A percentile compares a stretch with the other conserved stretches of the same genome.
Conservation (phyloP, 2,329 filamentous ascomycete genomes). For the Calonectria naviculata region DNA sequence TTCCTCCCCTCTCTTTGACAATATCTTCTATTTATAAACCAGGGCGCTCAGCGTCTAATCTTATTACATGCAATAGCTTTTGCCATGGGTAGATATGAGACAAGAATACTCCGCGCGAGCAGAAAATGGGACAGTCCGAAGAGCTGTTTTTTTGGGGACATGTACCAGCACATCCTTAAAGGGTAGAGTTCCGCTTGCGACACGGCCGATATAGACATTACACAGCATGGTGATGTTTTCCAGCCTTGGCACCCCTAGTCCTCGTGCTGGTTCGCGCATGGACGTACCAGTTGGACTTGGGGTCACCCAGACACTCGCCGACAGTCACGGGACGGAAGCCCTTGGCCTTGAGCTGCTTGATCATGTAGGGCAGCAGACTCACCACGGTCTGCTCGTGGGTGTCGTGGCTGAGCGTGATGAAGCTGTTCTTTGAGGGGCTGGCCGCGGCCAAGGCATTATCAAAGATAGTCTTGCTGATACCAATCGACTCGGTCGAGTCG, state of each 20-base stretch:
- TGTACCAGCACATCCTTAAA: too few species aligned
- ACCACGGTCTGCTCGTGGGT: slow-evolving; percentile 57
- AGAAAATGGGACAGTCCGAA: too few species aligned
- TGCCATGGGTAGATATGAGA: too few species aligned
- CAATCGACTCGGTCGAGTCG: slow-evolving; percentile 59
- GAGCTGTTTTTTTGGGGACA: too few species aligned
- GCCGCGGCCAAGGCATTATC: slow-evolving; percentile 48
- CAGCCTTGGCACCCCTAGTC: slow-evolving; percentile 23
- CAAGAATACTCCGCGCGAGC: too few species aligned
- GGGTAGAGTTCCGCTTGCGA: too few species aligned
- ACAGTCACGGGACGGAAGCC: slow-evolving; percentile 60
- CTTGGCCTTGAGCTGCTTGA: slow-evolving; percentile 50
- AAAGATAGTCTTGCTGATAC: slow-evolving; percentile 51
- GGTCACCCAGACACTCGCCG: slow-evolving; percentile 64
- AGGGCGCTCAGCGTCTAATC: too few species aligned
- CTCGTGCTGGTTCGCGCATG: background rate
- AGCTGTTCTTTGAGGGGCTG: slow-evolving; percentile 44
- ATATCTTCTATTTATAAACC: too few species aligned
- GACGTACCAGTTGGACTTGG: slow-evolving; percentile 64
- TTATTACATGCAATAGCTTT: too few species aligned
- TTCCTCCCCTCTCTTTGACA: too few species aligned
- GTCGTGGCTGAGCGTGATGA: slow-evolving; percentile 65
- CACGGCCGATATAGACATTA: background rate
- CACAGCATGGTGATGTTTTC: background rate
- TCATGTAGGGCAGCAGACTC: slow-evolving; percentile 55